Evolutionary conservation across 768 basidiomycete species (phyloP), one percentile per base, ranked within the genome.

Genomic region (Lentinula aciculospora): DNA sequence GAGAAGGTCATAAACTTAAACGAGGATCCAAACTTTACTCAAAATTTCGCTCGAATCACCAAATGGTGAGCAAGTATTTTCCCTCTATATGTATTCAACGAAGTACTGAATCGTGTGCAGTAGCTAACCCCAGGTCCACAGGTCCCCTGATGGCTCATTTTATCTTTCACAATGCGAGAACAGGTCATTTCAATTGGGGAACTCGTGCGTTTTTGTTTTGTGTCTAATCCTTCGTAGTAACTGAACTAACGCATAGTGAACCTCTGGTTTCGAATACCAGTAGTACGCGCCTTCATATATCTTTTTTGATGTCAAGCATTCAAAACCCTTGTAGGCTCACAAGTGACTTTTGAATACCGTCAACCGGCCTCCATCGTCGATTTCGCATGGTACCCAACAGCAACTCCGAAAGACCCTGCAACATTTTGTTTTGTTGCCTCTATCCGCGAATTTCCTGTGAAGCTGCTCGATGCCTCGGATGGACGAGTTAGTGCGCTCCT

Each of bases 351-450:
- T 28, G 64, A 66, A 42, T 69, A 84, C 36, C 56, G 63, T 0
- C 91, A 92, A 67, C 71, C 90, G 1, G 78, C 86, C 0, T 82
- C 93, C 0, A 81, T 95, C 34, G 78, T 94, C 34, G 90, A 94
- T 56, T 88, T 83, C 61, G 59, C 77, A 17, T 98, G 95, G 94
- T 96, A 89, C 66, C 94, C 96, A 0, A 76, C 80, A 1, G 94
- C 94, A 0, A 81, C 82, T 0, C 63, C 69, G 1, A 63, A 66
- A 6, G 76, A 85, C 44, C 81, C 83, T 0, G 78, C 85, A 0
- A 76, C 85, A 1, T 97, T 82, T 67, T 95, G 94, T 69, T 94
- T 94, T 67, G 73, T 92, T 0, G 81, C 89, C 0, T 93, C 89
- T 5, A 83, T 95, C 6, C 81, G 91, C 25, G 94, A 96, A 67